A percentile compares a stretch with the other conserved stretches of the same genome.
Evolutionary conservation across 148 eudicot genomes (phyloP).

Genomic region (Amaranthus palmeri): DNA sequence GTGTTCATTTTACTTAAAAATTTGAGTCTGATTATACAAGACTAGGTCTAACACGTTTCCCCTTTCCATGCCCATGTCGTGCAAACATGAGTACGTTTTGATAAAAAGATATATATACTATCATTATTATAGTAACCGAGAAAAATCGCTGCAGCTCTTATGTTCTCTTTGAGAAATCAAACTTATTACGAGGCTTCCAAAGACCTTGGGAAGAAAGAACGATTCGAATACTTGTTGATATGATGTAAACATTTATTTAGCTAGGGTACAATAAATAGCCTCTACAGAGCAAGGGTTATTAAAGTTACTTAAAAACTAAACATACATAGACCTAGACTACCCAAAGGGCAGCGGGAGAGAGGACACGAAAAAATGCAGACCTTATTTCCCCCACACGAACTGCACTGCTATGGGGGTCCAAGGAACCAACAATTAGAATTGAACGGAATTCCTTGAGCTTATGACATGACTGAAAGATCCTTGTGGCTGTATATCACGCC

Average conservation of each 20-base stretch:
- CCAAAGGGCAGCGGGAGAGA: conserved; percentile 33
- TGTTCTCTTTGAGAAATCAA: no score
- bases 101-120: no score
- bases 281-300: background rate
- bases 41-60: no score
- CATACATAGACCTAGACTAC: conserved; percentile 22
- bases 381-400: conserved; percentile 18
- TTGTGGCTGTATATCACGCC: conserved; percentile 76
- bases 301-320: background rate
- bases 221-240: background rate
- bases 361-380: conserved; percentile 24
- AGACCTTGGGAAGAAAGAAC: no score
- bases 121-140: no score
- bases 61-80: no score
- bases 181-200: background rate
- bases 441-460: conserved; percentile 10
- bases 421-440: background rate
- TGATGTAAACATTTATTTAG: background rate
- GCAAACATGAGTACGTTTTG: no score
- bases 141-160: no score
- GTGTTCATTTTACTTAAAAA: no score
- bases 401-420: conserved; percentile 25
- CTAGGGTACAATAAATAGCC: conserved; percentile 3
- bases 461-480: conserved; percentile 40
- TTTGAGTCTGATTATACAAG: no score